These are phyloP conservation scores for Isatis tinctoria DNA, from an alignment of 345 rosid species.

Conservation along the genomic window DNA sequence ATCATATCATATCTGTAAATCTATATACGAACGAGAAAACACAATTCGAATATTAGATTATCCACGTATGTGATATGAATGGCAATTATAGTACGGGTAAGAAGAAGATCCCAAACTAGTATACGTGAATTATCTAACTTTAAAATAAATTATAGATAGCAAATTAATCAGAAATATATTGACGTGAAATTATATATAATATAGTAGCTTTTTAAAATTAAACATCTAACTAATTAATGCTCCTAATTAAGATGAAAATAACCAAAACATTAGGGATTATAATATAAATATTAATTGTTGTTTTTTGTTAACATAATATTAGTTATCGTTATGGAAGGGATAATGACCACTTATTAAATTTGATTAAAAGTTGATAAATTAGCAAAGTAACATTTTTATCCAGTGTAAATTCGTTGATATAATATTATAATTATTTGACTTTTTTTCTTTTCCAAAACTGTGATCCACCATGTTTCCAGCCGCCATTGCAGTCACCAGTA, in stretches of 20 bases:
- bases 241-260: not conserved
- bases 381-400: not conserved
- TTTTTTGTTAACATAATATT: not conserved
- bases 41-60: not conserved
- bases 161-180: not conserved
- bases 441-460: not conserved
- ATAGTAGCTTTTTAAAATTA: conserved; percentile 15
- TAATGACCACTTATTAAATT: not conserved
- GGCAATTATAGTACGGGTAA: conserved; percentile 12
- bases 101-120: conserved; percentile 20
- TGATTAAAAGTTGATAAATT: not conserved
- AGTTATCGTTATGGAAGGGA: not conserved
- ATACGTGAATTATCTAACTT: not conserved
- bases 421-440: not conserved
- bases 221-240: conserved; percentile 11
- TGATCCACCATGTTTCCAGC: not conserved
- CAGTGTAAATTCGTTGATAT: not conserved
- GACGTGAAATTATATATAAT: conserved; percentile 20
- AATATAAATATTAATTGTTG: not conserved
- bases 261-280: not conserved
- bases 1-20: conserved; percentile 13
- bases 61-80: not conserved
- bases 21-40: not conserved
- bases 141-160: not conserved
- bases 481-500: not conserved